Evolutionary conservation across 805 yeast species (phyloP), one percentile per base, ranked within the genome.

Genomic region (Maudiozyma bulderi): DNA sequence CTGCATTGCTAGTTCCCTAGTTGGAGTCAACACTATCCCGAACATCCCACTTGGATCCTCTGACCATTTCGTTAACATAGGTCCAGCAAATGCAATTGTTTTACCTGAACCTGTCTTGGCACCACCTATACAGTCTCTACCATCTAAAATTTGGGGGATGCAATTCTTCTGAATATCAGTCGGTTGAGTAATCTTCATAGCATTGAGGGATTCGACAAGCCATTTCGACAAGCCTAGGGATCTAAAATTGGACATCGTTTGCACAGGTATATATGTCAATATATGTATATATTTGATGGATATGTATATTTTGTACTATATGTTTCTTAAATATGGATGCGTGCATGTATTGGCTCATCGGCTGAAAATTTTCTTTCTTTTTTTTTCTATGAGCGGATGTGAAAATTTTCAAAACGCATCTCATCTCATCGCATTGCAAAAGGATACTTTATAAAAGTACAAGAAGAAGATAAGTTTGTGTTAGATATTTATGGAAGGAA

Each of bases 91-190:
- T 1, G 98, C 96, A 26, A 93, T 81, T 1, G 99, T 93, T 64
- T 93, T 93, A 77, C 99, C 99, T 14, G 95, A 84, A 68, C 99
- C 99, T 0, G 99, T 93, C 65, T 86, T 86, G 33, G 99, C 99
- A 41, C 99, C 99, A 46, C 99, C 99, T 47, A 93, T 91, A 68
- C 96, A 90, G 65, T 90, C 96, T 56, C 82, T 56, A 40, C 77
- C 97, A 40, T 73, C 73, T 38, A 93, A 63, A 50, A 93, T 86
- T 49, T 83, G 78, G 0, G 98, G 98, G 44, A 93, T 91, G 62
- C 96, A 88, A 4, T 88, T 86, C 8, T 71, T 62, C 64, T 93
- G 99, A 70, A 93, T 91, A 20, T 80, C 78, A 0, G 98, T 86
- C 1, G 99, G 99, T 5, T 76, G 73, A 30, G 75, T 71, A 43